Base-by-base conservation (phyloP, 257 asterid genomes). In the Agastache rugosa region DNA sequence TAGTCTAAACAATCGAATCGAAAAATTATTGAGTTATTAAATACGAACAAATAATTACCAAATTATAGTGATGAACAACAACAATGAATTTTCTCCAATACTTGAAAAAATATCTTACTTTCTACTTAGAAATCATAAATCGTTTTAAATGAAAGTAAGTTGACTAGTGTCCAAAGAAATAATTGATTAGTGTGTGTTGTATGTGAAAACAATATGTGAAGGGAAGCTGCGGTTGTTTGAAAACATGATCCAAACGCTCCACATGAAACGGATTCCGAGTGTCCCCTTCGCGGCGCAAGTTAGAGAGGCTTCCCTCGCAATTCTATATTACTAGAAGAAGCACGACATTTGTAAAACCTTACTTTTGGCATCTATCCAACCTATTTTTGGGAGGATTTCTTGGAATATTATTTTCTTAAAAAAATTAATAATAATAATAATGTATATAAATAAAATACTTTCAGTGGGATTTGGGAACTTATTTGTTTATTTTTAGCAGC, bases 231-330 rank as follows among this genome's bases (percentile, higher is more conserved):
- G 53, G 75, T 68, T 45, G 71, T 50, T 64, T 45, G 29, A 78
- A 54, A 61, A 67, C 54, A 78, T 50, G 55, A 68, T 74, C 74
- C 69, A 78, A 79, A 74, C 62, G 62, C n/a, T 17, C 69, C 83
- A 79, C 83, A 74, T 79, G 83, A 51, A 16, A 51, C 55, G 15
- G 79, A 53, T 74, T 69, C 83, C 74, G 1, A 71, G 48, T 79
- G 83, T 69, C 62, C 75, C 75, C 76, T 79, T 63, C 15, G 45
- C 78, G 75, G 78, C 75, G 75, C 81, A 77, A 45, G 12, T 77
- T 77, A 77, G 81, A 76, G 75, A 42, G 41, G 41, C 25, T 61
- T 11, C 22, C 45, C 67, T 58, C 35, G 9, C 9, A 55, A 55
- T 51, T 53, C 37, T 53, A 12, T 17, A 1, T 53, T 73, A 17